Percentiles rank a stretch among this genome's conserved stretches.
These are phyloP conservation scores for Boletales sp. DNA, from an alignment of 768 basidiomycete genomes.

Conservation along the genomic window DNA sequence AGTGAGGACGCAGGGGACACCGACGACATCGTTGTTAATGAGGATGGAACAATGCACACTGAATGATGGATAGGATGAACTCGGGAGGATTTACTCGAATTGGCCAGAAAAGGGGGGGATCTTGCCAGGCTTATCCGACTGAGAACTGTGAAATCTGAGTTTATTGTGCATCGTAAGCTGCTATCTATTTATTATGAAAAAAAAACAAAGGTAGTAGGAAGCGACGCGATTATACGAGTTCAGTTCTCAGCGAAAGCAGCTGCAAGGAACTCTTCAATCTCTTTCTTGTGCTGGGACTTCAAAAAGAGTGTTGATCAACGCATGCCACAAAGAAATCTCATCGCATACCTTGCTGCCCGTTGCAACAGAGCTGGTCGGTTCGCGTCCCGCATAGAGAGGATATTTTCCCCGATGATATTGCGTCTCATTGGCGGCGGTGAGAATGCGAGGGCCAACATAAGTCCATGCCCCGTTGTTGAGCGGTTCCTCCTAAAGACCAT, in stretches of 20 bases:
- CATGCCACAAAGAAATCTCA: neutral
- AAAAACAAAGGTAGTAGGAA: neutral
- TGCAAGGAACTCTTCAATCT: constrained; percentile 73
- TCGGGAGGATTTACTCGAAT: too few relatives aligned
- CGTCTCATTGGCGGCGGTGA: constrained; percentile 90
- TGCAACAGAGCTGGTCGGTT: constrained; percentile 87
- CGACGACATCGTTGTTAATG: constrained; percentile 47
- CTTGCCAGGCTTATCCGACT: too few relatives aligned
- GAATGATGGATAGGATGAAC: constrained; percentile 17
- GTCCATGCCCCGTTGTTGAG: constrained; percentile 98
- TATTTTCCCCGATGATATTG: constrained; percentile 90
- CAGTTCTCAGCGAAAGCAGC: constrained; percentile 48
- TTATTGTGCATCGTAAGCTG: neutral
- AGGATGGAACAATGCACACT: constrained; percentile 58
- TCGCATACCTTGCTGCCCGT: constrained; percentile 80
- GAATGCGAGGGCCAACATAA: constrained; percentile 89
- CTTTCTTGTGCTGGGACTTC: constrained; percentile 83
- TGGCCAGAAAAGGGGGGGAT: too few relatives aligned
- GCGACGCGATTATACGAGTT: neutral
- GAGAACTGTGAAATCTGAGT: too few relatives aligned
- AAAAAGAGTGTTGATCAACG: neutral
- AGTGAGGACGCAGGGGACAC: constrained; percentile 20
- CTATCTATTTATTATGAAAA: constrained; percentile 6
- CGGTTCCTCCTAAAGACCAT: constrained; percentile 70
- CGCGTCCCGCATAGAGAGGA: constrained; percentile 88